Base-by-base conservation (phyloP, 2,329 filamentous ascomycete genomes). In the Volutella citrinella region DNA sequence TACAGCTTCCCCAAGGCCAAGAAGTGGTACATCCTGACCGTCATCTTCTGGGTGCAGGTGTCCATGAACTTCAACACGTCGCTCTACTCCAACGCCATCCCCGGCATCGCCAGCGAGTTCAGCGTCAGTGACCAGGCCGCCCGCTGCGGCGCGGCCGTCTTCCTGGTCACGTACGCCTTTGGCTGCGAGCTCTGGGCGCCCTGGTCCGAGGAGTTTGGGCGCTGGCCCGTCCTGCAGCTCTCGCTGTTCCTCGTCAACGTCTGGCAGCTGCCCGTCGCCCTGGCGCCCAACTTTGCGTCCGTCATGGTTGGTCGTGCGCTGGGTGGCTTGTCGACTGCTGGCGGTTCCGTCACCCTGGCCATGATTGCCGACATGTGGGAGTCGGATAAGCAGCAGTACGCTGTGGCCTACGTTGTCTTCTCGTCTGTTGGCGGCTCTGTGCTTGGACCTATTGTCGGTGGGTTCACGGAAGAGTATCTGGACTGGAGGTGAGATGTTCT, bases 141-240 rank as follows among this genome's bases (percentile, higher is more conserved):
- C 5, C 77, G 85, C 34, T 75, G 78, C 36, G 87, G 87, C 55
- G 84, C 85, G 39, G 82, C 85, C 64, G 77, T 89, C 43, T 93
- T 91, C 64, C 64, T 94, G 23, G 73, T 93, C 31, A 61, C 81
- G 3, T 93, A 94, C 57, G 87, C 86, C 22, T 90, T 93, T 56
- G 87, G 87, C 21, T 93, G 87, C 57, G 87, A 93, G 60, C 72
- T 91, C 0, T 93, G 87, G 87, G 87, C 87, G 0, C 87, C 87
- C 0, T 93, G 87, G 84, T 85, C 79, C 27, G 87, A 94, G 57
- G 87, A 93, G 52, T 69, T 91, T 30, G 87, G 87, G 14, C 78
- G 87, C 30, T 84, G 80, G 67, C 82, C 82, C 3, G 75, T 93
- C 35, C 69, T 91, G 15, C 87, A 91, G 68, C 63, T 74, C 16